These are phyloP conservation scores for Colletotrichum sp. DNA, from an alignment of 2,329 filamentous ascomycete species.

Conservation along the genomic window DNA sequence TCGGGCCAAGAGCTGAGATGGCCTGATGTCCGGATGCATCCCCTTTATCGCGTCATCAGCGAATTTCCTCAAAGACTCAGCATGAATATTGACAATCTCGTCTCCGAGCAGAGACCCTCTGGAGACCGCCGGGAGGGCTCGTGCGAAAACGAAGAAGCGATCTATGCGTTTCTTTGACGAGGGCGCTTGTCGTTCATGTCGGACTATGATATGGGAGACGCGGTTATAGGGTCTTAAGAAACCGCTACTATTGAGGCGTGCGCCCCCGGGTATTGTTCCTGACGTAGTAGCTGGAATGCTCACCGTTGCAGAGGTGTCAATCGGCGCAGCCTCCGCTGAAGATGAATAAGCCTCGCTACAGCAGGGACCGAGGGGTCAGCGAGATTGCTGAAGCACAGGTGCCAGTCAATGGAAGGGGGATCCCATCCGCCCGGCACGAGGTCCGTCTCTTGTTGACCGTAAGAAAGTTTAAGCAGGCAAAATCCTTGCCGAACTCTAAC, in stretches of 20 bases:
- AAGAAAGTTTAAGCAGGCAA: background rate
- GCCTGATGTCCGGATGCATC: background rate
- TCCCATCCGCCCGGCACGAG: background rate
- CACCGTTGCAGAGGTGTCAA: background rate
- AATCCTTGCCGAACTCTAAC: background rate
- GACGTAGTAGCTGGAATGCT: background rate
- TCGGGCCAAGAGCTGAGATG: background rate
- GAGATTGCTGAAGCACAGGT: background rate
- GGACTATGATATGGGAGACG: background rate
- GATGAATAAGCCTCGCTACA: background rate
- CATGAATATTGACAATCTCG: slow-evolving; percentile 7
- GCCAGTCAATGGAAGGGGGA: background rate
- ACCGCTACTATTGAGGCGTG: background rate
- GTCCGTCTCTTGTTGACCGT: background rate
- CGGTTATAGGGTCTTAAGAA: background rate
- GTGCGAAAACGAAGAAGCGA: background rate
- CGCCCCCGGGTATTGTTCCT: background rate
- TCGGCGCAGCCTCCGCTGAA: background rate
- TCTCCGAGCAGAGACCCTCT: background rate
- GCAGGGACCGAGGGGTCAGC: background rate
- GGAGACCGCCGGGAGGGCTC: background rate
- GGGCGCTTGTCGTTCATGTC: background rate
- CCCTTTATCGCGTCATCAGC: background rate
- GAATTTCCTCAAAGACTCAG: background rate
- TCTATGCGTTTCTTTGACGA: background rate